Percentiles rank a stretch among this genome's conserved stretches.
phyloP scores from a whole-genome alignment of 139 green algal genomes.

The Coccomyxa sp. region DNA sequence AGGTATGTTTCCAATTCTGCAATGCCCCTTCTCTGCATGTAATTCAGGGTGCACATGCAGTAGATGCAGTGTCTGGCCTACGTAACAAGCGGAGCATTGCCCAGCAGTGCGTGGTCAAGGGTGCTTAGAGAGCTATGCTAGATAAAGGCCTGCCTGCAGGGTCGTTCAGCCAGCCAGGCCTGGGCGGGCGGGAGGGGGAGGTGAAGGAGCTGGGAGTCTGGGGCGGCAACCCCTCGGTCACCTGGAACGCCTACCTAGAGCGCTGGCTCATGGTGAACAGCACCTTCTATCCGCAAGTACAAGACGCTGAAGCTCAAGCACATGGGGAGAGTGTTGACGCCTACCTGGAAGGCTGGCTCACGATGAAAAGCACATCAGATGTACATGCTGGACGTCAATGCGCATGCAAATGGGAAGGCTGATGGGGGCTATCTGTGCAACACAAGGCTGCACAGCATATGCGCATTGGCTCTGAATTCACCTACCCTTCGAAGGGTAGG shows the following conservation, averaged over 20 bases:
- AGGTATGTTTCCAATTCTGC: neutral
- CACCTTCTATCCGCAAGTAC: no score
- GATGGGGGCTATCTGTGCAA: no score
- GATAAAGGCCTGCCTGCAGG: neutral
- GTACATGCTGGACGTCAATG: no score
- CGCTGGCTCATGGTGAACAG: neutral
- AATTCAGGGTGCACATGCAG: neutral
- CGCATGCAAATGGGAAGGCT: no score
- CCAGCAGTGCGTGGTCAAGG: no score
- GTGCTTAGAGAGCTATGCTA: neutral
- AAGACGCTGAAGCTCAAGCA: no score
- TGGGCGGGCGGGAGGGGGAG: neutral
- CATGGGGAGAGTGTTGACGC: no score
- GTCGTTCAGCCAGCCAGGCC: neutral
- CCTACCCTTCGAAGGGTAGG: no score
- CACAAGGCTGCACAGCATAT: no score
- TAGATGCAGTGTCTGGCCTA: neutral
- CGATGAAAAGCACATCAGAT: no score
- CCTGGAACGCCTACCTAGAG: neutral
- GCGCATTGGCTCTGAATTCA: no score
- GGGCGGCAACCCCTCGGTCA: neutral
- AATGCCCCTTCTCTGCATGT: neutral
- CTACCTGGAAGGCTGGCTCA: no score
- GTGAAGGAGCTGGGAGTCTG: neutral
- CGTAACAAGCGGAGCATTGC: neutral